Evolutionary conservation across 306 rosid species (phyloP).

Genomic region (Dalbergia cultrata): DNA sequence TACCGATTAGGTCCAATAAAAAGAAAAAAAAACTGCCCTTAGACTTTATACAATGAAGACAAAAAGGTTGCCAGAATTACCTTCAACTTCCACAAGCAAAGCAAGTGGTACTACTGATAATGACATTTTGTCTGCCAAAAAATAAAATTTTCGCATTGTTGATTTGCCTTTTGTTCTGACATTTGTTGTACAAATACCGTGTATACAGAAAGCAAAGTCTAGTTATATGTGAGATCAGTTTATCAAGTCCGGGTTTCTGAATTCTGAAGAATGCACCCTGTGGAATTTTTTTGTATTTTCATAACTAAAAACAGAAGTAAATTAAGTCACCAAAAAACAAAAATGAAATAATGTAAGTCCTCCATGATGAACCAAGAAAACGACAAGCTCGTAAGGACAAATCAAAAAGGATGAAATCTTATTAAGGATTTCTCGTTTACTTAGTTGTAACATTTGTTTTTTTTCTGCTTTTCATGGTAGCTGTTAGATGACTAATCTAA

Average conservation of each 20-base stretch:
- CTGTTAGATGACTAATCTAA: constrained; percentile 34
- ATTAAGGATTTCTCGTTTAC: constrained; percentile 16
- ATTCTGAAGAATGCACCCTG: constrained; percentile 2
- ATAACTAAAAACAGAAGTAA: neutral
- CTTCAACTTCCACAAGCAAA: constrained; percentile 3
- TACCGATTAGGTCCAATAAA: too few species aligned
- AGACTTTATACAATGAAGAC: neutral
- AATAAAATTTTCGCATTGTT: neutral
- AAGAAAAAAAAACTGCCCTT: neutral
- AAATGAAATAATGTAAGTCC: neutral
- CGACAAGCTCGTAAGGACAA: neutral
- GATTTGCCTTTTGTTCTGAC: neutral
- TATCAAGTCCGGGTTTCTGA: neutral
- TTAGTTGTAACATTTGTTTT: constrained; percentile 17
- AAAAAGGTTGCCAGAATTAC: constrained; percentile 6
- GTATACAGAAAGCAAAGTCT: neutral
- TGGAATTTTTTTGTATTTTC: neutral
- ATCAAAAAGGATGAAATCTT: constrained; percentile 3
- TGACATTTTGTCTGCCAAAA: neutral
- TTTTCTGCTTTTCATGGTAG: neutral
- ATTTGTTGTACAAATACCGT: neutral
- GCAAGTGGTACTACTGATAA: constrained; percentile 15
- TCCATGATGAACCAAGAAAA: neutral
- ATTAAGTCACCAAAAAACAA: neutral
- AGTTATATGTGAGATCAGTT: neutral